Percentiles rank a stretch among this genome's conserved stretches.
Evolutionary conservation across 768 basidiomycete species (phyloP).

Genomic region (Xerocomus brunneocitrinus): DNA sequence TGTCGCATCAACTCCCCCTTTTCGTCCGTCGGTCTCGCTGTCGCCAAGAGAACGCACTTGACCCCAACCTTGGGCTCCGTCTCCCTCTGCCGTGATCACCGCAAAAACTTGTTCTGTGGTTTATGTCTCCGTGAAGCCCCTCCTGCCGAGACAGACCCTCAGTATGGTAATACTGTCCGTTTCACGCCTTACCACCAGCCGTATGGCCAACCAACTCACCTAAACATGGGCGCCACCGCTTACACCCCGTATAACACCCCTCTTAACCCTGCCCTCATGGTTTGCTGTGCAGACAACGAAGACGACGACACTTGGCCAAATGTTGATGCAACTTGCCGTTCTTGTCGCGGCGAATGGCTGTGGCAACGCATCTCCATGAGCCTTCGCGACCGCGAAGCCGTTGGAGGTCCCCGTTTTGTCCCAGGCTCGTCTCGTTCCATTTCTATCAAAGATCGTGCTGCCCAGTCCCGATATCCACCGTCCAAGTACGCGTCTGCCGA

Average conservation of each 20-base stretch:
- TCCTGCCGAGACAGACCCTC: constrained; percentile 36
- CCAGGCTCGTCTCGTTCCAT: constrained; percentile 12
- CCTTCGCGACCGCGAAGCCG: constrained; percentile 50
- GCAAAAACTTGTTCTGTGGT: constrained; percentile 59
- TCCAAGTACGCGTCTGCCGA: constrained; percentile 37
- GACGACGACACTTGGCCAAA: constrained; percentile 65
- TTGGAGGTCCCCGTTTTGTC: constrained; percentile 43
- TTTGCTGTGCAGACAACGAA: constrained; percentile 63
- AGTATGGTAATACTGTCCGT: constrained; percentile 29
- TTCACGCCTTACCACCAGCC: constrained; percentile 32
- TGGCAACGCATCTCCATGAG: constrained; percentile 52
- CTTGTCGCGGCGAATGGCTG: constrained; percentile 62
- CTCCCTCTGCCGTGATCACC: constrained; percentile 60
- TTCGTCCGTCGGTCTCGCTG: constrained; percentile 45
- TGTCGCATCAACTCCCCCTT: constrained; percentile 66
- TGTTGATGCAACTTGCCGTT: constrained; percentile 62
- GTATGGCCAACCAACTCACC: constrained; percentile 19
- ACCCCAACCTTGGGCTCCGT: constrained; percentile 45
- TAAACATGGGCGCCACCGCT: constrained; percentile 19
- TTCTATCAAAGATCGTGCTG: constrained; percentile 12
- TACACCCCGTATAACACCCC: constrained; percentile 24
- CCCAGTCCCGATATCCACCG: constrained; percentile 22
- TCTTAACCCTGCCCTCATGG: constrained; percentile 30
- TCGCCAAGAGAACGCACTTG: constrained; percentile 42
- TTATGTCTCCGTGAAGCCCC: constrained; percentile 65